phyloP scores from a whole-genome alignment of 1,284 basidiomycete species.

The Malassezia japonica region DNA sequence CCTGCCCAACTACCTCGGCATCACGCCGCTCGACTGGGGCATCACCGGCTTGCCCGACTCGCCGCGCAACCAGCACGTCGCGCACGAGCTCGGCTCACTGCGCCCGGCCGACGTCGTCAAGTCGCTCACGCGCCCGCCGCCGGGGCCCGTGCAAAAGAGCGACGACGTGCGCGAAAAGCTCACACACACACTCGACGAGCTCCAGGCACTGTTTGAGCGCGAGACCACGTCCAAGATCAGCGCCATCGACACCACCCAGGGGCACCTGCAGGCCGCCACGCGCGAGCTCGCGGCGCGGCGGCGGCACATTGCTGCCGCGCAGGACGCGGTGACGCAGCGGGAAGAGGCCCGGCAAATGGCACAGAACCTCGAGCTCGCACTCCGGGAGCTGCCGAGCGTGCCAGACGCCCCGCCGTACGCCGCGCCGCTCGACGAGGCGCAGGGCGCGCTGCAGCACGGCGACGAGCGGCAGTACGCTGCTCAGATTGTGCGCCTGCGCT shows the following conservation, averaged over 20 bases:
- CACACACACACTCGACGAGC: constrained; percentile 55
- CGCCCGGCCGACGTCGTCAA: constrained; percentile 58
- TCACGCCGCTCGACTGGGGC: constrained; percentile 82
- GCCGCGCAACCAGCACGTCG: constrained; percentile 13
- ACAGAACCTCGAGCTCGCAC: constrained; percentile 27
- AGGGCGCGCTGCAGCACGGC: constrained; percentile 35
- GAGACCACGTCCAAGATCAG: constrained; percentile 83
- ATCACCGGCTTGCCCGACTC: constrained; percentile 22
- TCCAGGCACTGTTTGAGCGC: constrained; percentile 70
- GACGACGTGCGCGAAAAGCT: constrained; percentile 67
- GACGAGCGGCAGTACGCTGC: constrained; percentile 18
- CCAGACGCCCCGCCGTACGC: neutral
- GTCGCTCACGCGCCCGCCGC: constrained; percentile 39
- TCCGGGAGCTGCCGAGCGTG: constrained; percentile 40
- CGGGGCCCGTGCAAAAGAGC: constrained; percentile 67
- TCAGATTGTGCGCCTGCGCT: constrained; percentile 28
- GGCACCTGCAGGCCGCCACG: constrained; percentile 76
- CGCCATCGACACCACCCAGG: constrained; percentile 70
- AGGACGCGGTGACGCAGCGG: constrained; percentile 30
- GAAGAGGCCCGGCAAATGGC: constrained; percentile 30
- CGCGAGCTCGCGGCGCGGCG: constrained; percentile 80
- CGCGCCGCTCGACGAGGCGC: constrained; percentile 49
- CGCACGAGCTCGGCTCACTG: constrained; percentile 26
- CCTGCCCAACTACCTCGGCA: constrained; percentile 83
- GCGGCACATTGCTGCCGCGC: constrained; percentile 49